Conservation (phyloP, 345 rosid species). For the Geranium brycei region DNA sequence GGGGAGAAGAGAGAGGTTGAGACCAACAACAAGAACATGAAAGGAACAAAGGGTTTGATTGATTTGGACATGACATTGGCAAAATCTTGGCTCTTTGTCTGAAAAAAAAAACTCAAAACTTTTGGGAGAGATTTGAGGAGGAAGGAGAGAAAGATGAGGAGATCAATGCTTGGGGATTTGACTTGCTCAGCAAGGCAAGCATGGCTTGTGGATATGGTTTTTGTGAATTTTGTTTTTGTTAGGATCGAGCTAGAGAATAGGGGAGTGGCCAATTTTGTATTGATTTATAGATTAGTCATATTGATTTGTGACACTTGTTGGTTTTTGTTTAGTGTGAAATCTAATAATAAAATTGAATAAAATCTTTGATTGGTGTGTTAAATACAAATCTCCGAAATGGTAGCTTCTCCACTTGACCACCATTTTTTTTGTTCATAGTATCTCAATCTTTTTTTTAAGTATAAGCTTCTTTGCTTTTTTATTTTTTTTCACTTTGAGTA, state of each 20-base stretch:
- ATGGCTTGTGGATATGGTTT: conserved; percentile 46
- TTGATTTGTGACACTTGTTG: neutral
- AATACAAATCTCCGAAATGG: conserved; percentile 10
- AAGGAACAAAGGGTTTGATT: conserved; percentile 16
- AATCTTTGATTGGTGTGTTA: neutral
- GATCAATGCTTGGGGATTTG: conserved; percentile 6
- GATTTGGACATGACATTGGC: conserved; percentile 13
- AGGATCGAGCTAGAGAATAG: neutral
- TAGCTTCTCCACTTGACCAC: neutral
- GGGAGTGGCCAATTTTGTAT: conserved; percentile 9
- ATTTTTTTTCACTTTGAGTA: too few relatives aligned
- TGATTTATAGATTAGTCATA: too few relatives aligned
- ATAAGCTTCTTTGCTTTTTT: neutral
- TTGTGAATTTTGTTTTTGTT: neutral
- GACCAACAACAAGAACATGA: conserved; percentile 24
- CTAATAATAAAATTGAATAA: neutral
- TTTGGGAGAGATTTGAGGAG: neutral
- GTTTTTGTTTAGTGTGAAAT: too few relatives aligned
- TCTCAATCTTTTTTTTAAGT: neutral
- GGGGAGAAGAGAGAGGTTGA: conserved; percentile 19
- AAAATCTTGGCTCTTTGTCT: conserved; percentile 4
- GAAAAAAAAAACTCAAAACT: conserved; percentile 4
- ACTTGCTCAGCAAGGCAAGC: conserved; percentile 48
- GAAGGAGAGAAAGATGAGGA: conserved; percentile 3
- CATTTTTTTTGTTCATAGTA: neutral